Percentiles rank a stretch among this genome's conserved stretches.
phyloP scores from a whole-genome alignment of 805 yeast genomes.

The Grigorovia humatica region DNA sequence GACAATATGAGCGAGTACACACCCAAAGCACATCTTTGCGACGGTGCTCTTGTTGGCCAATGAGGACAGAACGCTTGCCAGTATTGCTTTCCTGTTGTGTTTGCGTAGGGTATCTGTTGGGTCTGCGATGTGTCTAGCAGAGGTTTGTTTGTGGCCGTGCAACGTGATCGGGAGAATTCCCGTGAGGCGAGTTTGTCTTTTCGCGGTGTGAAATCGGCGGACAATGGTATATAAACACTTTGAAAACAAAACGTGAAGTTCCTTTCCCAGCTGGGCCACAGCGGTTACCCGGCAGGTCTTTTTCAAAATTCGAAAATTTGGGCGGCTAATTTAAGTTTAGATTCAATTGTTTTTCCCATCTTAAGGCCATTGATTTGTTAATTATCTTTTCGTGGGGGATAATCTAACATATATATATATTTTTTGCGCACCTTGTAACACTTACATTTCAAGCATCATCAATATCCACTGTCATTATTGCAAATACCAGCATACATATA shows the following conservation, averaged over 20 bases:
- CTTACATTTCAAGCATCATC: no score
- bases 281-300: background rate
- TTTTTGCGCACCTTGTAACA: background rate
- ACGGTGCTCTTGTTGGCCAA: no score
- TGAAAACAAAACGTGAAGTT: background rate
- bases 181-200: background rate
- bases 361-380: no score
- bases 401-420: background rate
- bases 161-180: background rate
- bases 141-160: background rate
- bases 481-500: background rate
- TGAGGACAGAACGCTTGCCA: no score
- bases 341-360: no score
- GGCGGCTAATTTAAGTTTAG: constrained; percentile 2
- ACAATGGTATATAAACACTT: background rate
- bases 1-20: no score
- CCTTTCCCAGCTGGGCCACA: background rate
- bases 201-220: background rate
- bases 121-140: no score
- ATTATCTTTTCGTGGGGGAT: background rate
- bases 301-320: background rate
- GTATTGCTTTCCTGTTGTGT: no score
- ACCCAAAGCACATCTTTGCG: no score
- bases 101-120: no score
- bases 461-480: background rate